Evolutionary conservation across 2,329 filamentous ascomycete genomes (phyloP).

Genomic region (Sclerotinia sclerotiorum): DNA sequence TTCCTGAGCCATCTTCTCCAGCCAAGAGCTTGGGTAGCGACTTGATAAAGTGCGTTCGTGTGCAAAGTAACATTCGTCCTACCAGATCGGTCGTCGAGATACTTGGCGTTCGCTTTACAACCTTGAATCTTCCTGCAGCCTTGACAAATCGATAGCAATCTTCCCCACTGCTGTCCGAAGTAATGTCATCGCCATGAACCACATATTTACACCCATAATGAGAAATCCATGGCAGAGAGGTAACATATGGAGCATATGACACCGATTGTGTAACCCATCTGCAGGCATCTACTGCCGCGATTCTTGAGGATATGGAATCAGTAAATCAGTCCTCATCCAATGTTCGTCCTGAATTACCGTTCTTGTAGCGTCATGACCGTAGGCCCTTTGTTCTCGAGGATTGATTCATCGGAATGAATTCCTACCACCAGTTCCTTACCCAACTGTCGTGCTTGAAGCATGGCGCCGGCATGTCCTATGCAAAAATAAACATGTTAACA

Average conservation of each 20-base stretch:
- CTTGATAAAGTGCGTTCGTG: conserved; percentile 88
- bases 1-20: conserved; percentile 72
- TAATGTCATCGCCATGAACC: conserved; percentile 96
- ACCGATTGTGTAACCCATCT: conserved; percentile 88
- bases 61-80: conserved; percentile 94
- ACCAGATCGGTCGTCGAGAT: conserved; percentile 99
- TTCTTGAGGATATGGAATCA: conserved; percentile 49
- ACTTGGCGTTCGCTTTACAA: conserved; percentile 92
- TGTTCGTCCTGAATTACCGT: conserved; percentile 53
- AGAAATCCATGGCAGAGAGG: conserved; percentile 86
- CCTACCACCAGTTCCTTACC: conserved; percentile 87
- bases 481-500: conserved; percentile 2
- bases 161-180: conserved; percentile 86
- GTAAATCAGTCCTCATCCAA: conserved; percentile 31
- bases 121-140: conserved; percentile 87
- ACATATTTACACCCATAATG: conserved; percentile 96
- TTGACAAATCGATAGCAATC: conserved; percentile 99
- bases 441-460: conserved; percentile 91
- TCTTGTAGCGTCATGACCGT: conserved; percentile 95
- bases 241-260: conserved; percentile 89
- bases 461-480: conserved; percentile 88
- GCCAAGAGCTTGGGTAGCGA: conserved; percentile 68
- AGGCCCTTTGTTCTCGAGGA: conserved; percentile 94
- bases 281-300: conserved; percentile 90
- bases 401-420: conserved; percentile 93